phyloP scores from a whole-genome alignment of 1,284 basidiomycete genomes.

The Apiotrichum sp. region DNA sequence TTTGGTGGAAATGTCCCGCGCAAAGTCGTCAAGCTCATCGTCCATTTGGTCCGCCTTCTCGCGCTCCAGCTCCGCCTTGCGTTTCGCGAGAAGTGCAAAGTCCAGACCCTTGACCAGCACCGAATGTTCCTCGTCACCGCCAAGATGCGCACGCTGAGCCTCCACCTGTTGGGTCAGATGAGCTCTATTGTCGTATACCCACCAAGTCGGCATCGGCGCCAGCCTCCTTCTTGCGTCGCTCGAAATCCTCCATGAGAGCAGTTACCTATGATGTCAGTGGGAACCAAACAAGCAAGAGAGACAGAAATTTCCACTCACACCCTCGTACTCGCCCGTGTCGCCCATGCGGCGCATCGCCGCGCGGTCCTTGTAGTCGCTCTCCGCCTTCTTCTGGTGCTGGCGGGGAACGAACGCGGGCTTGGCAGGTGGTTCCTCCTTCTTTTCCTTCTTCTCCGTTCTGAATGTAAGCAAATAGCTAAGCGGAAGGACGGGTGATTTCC shows the following conservation, averaged over 20 bases:
- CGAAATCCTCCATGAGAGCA: constrained; percentile 65
- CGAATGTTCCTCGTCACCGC: constrained; percentile 79
- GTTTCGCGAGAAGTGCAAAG: constrained; percentile 73
- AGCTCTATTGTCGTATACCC: neutral
- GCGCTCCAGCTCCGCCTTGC: constrained; percentile 59
- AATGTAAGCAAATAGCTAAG: too few species aligned
- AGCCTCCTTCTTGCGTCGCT: constrained; percentile 56
- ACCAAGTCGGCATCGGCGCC: constrained; percentile 52
- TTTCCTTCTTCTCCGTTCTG: neutral
- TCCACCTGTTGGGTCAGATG: constrained; percentile 54
- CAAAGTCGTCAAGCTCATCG: constrained; percentile 62
- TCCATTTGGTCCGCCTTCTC: constrained; percentile 59
- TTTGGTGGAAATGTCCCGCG: neutral
- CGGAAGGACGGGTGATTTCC: too few species aligned
- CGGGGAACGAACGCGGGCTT: constrained; percentile 31
- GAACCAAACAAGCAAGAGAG: neutral
- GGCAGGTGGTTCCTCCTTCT: constrained; percentile 1
- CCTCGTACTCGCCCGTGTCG: constrained; percentile 41
- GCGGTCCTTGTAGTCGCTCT: constrained; percentile 43
- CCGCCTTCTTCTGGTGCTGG: constrained; percentile 25
- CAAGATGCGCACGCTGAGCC: constrained; percentile 69
- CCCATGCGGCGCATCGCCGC: constrained; percentile 42
- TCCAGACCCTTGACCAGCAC: constrained; percentile 86
- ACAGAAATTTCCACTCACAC: constrained; percentile 19
- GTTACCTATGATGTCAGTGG: constrained; percentile 6